Evolutionary conservation across 306 rosid genomes (phyloP).

Genomic region (Quercus gilva): DNA sequence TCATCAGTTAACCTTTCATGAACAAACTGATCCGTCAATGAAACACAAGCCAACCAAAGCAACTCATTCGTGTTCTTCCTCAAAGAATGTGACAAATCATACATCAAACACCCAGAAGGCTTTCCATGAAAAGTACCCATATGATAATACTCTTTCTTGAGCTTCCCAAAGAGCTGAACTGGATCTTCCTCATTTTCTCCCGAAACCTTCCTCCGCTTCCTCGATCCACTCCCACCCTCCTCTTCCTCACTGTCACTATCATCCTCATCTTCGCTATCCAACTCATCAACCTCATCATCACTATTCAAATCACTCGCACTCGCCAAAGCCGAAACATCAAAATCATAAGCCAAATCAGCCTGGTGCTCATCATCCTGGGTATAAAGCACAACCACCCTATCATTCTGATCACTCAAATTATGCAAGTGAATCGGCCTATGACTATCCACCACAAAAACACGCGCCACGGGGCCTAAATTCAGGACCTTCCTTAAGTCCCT

Average conservation of each 20-base stretch:
- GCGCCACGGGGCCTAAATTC: constrained; percentile 43
- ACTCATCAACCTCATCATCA: constrained; percentile 46
- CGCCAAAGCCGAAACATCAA: constrained; percentile 68
- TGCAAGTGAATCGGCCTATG: constrained; percentile 89
- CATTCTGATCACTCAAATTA: constrained; percentile 68
- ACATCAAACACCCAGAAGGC: constrained; percentile 96
- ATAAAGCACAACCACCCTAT: constrained; percentile 70
- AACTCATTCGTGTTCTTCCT: constrained; percentile 86
- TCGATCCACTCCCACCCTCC: constrained; percentile 29
- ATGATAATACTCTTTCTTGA: constrained; percentile 65
- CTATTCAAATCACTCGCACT: constrained; percentile 58
- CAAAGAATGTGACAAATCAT: constrained; percentile 73
- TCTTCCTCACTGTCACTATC: constrained; percentile 53
- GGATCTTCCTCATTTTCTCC: constrained; percentile 51
- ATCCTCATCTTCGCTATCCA: constrained; percentile 41
- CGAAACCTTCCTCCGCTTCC: constrained; percentile 51
- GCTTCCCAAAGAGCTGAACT: constrained; percentile 49
- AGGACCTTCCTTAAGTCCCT: constrained; percentile 54
- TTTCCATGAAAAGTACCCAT: constrained; percentile 92
- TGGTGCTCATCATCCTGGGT: constrained; percentile 75
- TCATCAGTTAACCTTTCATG: constrained; percentile 90
- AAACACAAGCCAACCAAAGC: constrained; percentile 84
- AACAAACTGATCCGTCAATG: constrained; percentile 86
- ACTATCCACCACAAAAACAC: constrained; percentile 77
- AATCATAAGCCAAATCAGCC: constrained; percentile 74